Conservation (phyloP, 108 stramenopile genomes). For the Conticribra weissflogii region DNA sequence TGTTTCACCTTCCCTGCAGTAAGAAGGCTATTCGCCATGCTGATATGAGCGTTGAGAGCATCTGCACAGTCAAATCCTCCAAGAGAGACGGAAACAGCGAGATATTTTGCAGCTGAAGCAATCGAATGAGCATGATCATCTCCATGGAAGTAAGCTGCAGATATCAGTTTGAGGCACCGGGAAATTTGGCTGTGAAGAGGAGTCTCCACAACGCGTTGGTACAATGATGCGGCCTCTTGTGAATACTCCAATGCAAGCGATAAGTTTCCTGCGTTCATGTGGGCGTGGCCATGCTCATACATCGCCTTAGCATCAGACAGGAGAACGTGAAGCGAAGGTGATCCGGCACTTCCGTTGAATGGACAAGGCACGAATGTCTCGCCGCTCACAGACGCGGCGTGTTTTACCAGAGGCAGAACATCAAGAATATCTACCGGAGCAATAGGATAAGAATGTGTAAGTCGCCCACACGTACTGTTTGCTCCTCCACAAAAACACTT, state of each 20-base stretch:
- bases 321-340: conserved; percentile 73
- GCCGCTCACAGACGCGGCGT: conserved; percentile 65
- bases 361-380: conserved; percentile 75
- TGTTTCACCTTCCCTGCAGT: conserved; percentile 41
- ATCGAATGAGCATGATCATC: conserved; percentile 71
- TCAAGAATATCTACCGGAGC: conserved; percentile 83
- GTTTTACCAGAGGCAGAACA: conserved; percentile 91
- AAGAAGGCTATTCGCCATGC: conserved; percentile 66
- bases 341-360: conserved; percentile 43
- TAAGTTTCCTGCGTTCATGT: conserved; percentile 55
- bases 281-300: conserved; percentile 72
- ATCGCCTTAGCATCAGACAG: conserved; percentile 81
- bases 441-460: conserved; percentile 74
- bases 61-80: conserved; percentile 82
- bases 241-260: conserved; percentile 75
- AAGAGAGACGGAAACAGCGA: conserved; percentile 79
- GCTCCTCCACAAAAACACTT: conserved; percentile 69
- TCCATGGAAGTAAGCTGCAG: conserved; percentile 76
- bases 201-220: conserved; percentile 79
- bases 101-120: conserved; percentile 67
- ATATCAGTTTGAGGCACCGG: conserved; percentile 68
- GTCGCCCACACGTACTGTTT: conserved; percentile 39
- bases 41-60: conserved; percentile 56
- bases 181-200: conserved; percentile 77
- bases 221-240: conserved; percentile 77